Percentiles rank a stretch among this genome's conserved stretches.
These are phyloP conservation scores for Piloderma croceum DNA, from an alignment of 768 basidiomycete species.

Conservation along the genomic window DNA sequence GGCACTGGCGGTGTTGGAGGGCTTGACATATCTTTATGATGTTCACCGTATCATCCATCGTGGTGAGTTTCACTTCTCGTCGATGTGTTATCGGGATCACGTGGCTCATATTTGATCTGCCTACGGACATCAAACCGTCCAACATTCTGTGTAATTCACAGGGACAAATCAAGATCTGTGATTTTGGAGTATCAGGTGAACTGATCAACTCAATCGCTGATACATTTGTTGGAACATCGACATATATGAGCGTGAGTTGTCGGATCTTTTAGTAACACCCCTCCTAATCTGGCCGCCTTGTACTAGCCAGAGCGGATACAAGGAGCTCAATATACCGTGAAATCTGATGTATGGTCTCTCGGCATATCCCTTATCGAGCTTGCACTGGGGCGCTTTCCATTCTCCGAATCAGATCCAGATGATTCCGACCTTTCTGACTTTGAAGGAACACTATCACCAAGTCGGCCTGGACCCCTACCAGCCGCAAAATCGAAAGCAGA, in stretches of 20 bases:
- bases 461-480: conserved; percentile 42
- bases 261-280: conserved; percentile 9
- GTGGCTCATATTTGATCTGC: neutral
- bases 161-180: conserved; percentile 98
- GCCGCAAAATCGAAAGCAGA: conserved; percentile 34
- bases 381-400: conserved; percentile 95
- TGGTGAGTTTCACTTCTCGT: conserved; percentile 52
- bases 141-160: conserved; percentile 93
- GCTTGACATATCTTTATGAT: conserved; percentile 95
- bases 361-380: conserved; percentile 97
- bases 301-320: conserved; percentile 96
- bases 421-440: conserved; percentile 67
- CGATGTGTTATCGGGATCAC: neutral
- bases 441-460: conserved; percentile 74
- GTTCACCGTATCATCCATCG: conserved; percentile 97
- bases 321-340: conserved; percentile 96
- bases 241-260: conserved; percentile 93
- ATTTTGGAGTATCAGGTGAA: conserved; percentile 98
- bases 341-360: conserved; percentile 98
- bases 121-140: conserved; percentile 94
- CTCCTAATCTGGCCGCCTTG: conserved; percentile 9
- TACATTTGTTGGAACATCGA: conserved; percentile 97
- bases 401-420: conserved; percentile 74
- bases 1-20: conserved; percentile 91
- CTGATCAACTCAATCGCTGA: conserved; percentile 98